Evolutionary conservation across 257 asterid genomes (phyloP).

Genomic region (Orobanche coerulescens): DNA sequence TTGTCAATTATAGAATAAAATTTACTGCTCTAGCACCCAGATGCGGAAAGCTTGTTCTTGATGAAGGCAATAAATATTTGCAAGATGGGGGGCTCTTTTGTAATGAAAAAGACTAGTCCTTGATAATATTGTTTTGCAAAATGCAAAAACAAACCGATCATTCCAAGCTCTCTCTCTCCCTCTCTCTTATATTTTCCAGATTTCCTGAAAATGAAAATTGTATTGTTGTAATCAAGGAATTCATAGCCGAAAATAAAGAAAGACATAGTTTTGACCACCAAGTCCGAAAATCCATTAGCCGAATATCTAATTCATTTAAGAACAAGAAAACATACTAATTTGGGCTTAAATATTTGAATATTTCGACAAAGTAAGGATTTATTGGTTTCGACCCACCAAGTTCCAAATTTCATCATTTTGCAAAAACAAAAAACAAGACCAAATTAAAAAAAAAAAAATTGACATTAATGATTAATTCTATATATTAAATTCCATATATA

Average conservation of each 20-base stretch:
- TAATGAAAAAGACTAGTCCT: conserved; percentile 29
- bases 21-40: conserved; percentile 37
- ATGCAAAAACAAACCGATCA: conserved; percentile 70
- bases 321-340: background rate
- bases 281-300: background rate
- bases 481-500: background rate
- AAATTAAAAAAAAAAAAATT: too few species aligned
- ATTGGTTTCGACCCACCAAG: background rate
- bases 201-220: conserved; percentile 28
- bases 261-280: background rate
- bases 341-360: background rate
- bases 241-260: conserved; percentile 4
- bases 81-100: conserved; percentile 36
- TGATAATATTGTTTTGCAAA: conserved; percentile 36
- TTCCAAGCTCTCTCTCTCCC: conserved; percentile 37
- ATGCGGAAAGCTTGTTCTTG: conserved; percentile 33
- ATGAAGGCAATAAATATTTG: conserved; percentile 31
- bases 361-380: background rate
- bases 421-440: too few species aligned
- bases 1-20: conserved; percentile 27
- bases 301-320: background rate
- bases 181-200: conserved; percentile 32
- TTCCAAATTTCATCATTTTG: background rate
- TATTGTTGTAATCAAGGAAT: background rate
- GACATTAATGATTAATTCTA: too few species aligned